phyloP scores from a whole-genome alignment of 2,329 filamentous ascomycete genomes.

The Penicillium polonicum region DNA sequence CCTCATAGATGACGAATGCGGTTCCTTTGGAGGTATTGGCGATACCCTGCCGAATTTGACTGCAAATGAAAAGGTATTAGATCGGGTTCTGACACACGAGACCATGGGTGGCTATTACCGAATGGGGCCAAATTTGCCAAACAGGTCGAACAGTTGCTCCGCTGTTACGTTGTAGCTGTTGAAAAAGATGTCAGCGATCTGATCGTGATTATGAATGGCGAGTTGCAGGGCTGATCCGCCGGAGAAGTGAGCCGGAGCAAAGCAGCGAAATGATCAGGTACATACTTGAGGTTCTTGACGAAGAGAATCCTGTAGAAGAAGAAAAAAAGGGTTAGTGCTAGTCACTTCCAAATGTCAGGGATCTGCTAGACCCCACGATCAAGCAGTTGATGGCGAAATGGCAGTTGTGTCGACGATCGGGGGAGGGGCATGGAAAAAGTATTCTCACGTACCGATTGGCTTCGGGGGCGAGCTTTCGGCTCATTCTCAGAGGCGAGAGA shows the following conservation, averaged over 20 bases:
- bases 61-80: conserved; percentile 42
- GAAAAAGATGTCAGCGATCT: conserved; percentile 12
- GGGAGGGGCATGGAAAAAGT: conserved; percentile 32
- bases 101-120: conserved; percentile 58
- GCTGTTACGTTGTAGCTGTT: conserved; percentile 95
- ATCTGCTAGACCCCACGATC: neutral
- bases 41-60: conserved; percentile 98
- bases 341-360: neutral
- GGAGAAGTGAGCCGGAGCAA: conserved; percentile 2
- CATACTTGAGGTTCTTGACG: conserved; percentile 98
- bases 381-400: conserved; percentile 6
- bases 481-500: conserved; percentile 39
- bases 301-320: conserved; percentile 78
- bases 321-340: conserved; percentile 6
- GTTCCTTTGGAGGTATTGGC: conserved; percentile 97
- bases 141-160: conserved; percentile 97
- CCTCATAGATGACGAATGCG: conserved; percentile 98
- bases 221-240: neutral
- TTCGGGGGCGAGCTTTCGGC: conserved; percentile 91
- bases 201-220: neutral
- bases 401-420: conserved; percentile 15
- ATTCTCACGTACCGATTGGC: conserved; percentile 79
- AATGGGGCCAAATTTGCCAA: conserved; percentile 94
- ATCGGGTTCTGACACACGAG: conserved; percentile 8
- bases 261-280: conserved; percentile 20